These are phyloP conservation scores for Backusella australiensis DNA, from an alignment of 192 early-diverging fungal species.

Conservation along the genomic window DNA sequence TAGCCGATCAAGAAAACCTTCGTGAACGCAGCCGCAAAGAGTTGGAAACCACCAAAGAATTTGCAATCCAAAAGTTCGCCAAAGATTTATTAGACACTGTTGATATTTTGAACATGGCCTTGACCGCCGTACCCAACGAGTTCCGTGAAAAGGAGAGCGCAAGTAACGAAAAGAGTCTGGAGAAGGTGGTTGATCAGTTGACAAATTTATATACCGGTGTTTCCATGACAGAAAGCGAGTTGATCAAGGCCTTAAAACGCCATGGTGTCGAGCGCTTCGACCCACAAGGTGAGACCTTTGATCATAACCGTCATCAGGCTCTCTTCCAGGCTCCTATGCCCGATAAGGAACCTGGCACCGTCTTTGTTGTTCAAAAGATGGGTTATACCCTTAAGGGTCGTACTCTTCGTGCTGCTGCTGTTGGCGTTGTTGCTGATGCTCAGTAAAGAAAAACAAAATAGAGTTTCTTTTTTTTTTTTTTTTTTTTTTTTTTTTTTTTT, in stretches of 20 bases:
- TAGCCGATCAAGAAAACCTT: constrained; percentile 97
- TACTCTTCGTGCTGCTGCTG: constrained; percentile 91
- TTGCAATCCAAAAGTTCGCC: constrained; percentile 97
- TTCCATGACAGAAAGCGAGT: constrained; percentile 80
- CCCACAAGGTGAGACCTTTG: constrained; percentile 88
- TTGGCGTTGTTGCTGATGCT: constrained; percentile 81
- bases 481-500: neutral
- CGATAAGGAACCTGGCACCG: constrained; percentile 84
- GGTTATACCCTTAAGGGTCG: constrained; percentile 94
- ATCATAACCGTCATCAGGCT: constrained; percentile 93
- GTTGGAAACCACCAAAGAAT: constrained; percentile 74
- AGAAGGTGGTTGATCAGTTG: constrained; percentile 53
- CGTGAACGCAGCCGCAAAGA: constrained; percentile 87
- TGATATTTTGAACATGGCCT: constrained; percentile 87
- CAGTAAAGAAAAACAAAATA: constrained; percentile 18
- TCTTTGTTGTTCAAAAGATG: constrained; percentile 88
- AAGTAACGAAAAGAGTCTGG: constrained; percentile 29
- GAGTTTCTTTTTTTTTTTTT: neutral
- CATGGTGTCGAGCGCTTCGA: constrained; percentile 82
- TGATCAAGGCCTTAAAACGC: constrained; percentile 83
- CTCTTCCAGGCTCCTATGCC: constrained; percentile 90
- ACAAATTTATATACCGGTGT: constrained; percentile 87
- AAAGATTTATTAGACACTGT: constrained; percentile 92
- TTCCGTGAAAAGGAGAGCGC: constrained; percentile 36
- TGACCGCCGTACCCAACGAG: constrained; percentile 82